Evolutionary conservation across 1,284 basidiomycete genomes (phyloP).

Genomic region (Sporisorium exsertum): DNA sequence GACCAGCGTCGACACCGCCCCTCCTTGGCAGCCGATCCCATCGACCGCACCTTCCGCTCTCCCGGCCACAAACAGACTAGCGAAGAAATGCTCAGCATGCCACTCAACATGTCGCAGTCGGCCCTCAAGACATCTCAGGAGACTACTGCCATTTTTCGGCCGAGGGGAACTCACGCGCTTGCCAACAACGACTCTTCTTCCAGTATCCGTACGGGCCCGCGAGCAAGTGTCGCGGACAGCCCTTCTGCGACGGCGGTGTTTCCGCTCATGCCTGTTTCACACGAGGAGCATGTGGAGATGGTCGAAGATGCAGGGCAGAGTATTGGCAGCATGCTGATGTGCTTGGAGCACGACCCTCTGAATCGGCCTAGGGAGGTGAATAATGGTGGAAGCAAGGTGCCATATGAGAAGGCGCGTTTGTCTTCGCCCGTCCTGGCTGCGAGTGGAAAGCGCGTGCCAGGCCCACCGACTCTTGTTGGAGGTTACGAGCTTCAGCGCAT

Average conservation of each 20-base stretch:
- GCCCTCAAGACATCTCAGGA: background rate
- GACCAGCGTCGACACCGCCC: background rate
- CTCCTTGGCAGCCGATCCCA: background rate
- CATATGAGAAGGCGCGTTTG: background rate
- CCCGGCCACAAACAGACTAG: conserved; percentile 3
- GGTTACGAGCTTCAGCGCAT: background rate
- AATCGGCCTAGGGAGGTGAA: background rate
- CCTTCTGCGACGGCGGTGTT: conserved; percentile 3
- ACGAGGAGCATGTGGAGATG: background rate
- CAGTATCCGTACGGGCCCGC: background rate
- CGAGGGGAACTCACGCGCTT: conserved; percentile 15
- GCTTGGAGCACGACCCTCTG: background rate
- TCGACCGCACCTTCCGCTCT: conserved; percentile 13
- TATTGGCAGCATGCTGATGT: conserved; percentile 12
- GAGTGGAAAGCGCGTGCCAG: background rate
- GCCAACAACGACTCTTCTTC: conserved; percentile 12
- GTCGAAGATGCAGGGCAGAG: conserved; percentile 8
- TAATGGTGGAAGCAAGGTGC: background rate
- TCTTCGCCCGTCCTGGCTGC: background rate
- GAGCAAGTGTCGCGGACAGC: conserved; percentile 6
- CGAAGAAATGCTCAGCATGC: conserved; percentile 7
- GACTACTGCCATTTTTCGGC: conserved; percentile 3
- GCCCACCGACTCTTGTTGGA: background rate
- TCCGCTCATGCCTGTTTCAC: conserved; percentile 8
- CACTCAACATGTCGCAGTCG: conserved; percentile 14